Conservation (phyloP, 805 yeast species). For the Candida ovalis region DNA sequence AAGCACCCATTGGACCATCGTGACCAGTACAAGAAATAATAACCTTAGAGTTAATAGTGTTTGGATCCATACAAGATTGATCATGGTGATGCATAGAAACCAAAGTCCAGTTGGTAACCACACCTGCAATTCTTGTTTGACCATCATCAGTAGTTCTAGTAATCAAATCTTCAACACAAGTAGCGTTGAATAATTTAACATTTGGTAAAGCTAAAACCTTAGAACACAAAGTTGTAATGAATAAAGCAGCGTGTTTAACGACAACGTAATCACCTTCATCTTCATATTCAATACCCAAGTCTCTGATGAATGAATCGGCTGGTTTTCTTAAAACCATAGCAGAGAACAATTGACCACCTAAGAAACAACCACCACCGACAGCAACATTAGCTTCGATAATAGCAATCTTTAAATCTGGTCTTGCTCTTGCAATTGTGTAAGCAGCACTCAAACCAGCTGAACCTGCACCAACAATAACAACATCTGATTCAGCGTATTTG, state of each 20-base stretch:
- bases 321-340: slow-evolving; percentile 82
- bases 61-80: slow-evolving; percentile 81
- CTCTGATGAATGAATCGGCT: slow-evolving; percentile 64
- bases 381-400: slow-evolving; percentile 71
- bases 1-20: slow-evolving; percentile 82
- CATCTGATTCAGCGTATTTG: slow-evolving; percentile 70
- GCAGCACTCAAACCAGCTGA: slow-evolving; percentile 76
- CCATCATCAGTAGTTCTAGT: slow-evolving; percentile 64
- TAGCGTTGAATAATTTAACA: slow-evolving; percentile 73
- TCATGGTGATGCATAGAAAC: slow-evolving; percentile 72
- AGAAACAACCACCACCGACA: slow-evolving; percentile 79
- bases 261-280: slow-evolving; percentile 81
- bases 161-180: slow-evolving; percentile 76
- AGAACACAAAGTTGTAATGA: slow-evolving; percentile 67
- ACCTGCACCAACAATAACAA: slow-evolving; percentile 76
- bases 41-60: slow-evolving; percentile 63
- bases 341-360: slow-evolving; percentile 72
- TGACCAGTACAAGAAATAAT: slow-evolving; percentile 75
- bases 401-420: slow-evolving; percentile 74
- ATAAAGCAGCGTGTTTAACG: slow-evolving; percentile 75
- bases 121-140: slow-evolving; percentile 67
- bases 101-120: slow-evolving; percentile 79
- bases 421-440: slow-evolving; percentile 63
- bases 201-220: slow-evolving; percentile 69
- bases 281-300: slow-evolving; percentile 61